Evolutionary conservation across 768 basidiomycete genomes (phyloP), one percentile per base, ranked within the genome.

Genomic region (Lactarius vividus): DNA sequence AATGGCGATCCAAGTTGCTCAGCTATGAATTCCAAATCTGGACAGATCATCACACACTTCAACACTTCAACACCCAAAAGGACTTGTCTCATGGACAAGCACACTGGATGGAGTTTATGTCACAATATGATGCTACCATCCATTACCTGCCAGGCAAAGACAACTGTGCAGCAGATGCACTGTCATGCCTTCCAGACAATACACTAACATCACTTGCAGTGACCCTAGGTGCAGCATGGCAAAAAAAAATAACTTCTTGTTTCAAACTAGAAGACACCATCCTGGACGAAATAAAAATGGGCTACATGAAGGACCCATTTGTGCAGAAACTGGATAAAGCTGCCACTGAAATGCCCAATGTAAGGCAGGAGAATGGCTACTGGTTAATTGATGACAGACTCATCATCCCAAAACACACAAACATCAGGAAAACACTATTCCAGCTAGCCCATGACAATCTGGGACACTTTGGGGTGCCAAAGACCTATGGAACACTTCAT

Each of bases 91-190:
- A 18, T 0, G 6, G 16, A 40, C 40, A 40, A 18, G 40, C 40
- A 16, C 4, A 5, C 0, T 40, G 40, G 40, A 40, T 40, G 40
- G 40, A 40, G 6, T 4, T 40, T 5, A 15, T 40, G 15, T 40
- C 40, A 15, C 16, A 18, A 0, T 40, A 40, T 6, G 16, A 40
- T 2, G 16, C 40, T 0, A 40, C 16, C 0, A 40, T 40, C 16
- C 40, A 69, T 4, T 77, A 79, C 31, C 52, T 79, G 0, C 74
- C 71, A 0, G 77, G 77, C 0, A 31, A 44, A 68, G 0, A 31
- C 0, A 79, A 78, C 52, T 26, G 68, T 0, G 49, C 77, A 0
- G 74, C 74, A 0, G 76, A 79, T 60, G 69, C 69, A 2, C 37
- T 73, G 20, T 75, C 72, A 28, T 66, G 68, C 0, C 44, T 74